Conservation (phyloP, 2,329 filamentous ascomycete species). For the Alternaria sp. region DNA sequence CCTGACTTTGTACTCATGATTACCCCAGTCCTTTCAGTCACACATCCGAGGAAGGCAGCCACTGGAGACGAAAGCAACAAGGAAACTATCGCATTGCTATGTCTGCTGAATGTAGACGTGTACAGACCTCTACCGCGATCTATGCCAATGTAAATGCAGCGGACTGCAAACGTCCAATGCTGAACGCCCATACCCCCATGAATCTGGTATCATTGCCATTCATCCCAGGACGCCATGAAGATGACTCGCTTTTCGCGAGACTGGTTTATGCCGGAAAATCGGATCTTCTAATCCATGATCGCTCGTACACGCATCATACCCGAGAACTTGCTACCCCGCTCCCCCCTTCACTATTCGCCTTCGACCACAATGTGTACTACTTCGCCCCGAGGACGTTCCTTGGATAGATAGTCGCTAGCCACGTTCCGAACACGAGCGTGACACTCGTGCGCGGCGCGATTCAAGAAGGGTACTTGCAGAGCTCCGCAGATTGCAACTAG, state of each 20-base stretch:
- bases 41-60: not conserved
- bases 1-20: conserved; percentile 12
- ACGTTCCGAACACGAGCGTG: conserved; percentile 40
- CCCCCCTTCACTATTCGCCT: conserved; percentile 20
- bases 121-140: not conserved
- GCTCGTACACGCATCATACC: not conserved
- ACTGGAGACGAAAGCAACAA: not conserved
- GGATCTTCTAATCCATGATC: not conserved
- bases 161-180: conserved; percentile 9
- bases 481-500: conserved; percentile 65
- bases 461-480: conserved; percentile 65
- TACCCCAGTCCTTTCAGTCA: not conserved
- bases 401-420: conserved; percentile 33
- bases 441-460: conserved; percentile 55
- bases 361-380: conserved; percentile 42
- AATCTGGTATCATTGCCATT: conserved; percentile 11
- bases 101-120: not conserved
- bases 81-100: conserved; percentile 9
- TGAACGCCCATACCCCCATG: conserved; percentile 3
- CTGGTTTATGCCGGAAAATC: conserved; percentile 6
- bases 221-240: conserved; percentile 12
- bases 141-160: not conserved
- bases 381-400: conserved; percentile 26
- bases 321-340: not conserved
- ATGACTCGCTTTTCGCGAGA: conserved; percentile 3